Base-by-base conservation (phyloP, 164 flowering plant species). In the Aristolochia contorta region DNA sequence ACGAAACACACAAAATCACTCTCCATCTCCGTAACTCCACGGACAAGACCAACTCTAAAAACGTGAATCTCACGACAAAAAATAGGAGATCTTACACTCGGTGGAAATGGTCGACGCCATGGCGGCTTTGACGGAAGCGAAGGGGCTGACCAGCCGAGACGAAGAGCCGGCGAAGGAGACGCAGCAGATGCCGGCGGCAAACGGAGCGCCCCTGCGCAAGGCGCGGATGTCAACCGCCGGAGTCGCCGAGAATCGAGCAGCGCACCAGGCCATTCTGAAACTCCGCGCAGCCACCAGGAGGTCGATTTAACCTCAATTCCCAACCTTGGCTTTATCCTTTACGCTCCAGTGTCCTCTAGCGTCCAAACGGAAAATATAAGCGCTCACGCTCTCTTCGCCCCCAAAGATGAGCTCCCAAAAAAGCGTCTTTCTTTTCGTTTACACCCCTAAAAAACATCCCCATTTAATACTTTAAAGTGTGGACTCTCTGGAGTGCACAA, bases 51-150 rank as follows among this genome's bases (percentile, higher is more conserved):
- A 37, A 37, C 43, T 37, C 43, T 37, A 37, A 20, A 14, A 14
- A 1, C n/a, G 20, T 50, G 33, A 33, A n/a, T 2, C 49, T n/a
- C 20, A 0, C n/a, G n/a, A 10, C n/a, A 16, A 16, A 53, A n/a
- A 46, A 33, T 7, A 41, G 12, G 8, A 13, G 30, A 15, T 48
- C 21, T 45, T 56, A 63, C 66, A 21, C 13, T 37, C 22, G 54
- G 65, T n/a, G 23, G 67, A 9, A 22, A 46, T 20, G 12, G 61
- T 12, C 19, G 43, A 10, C 55, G 47, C 32, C 57, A 65, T 61
- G 41, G 86, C 74, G 58, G 77, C 62, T 70, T 65, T 55, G 12
- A 78, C 51, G 68, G 74, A 81, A 64, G 90, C 88, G 25, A 84
- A 82, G 27, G 74, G 72, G 37, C 57, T 61, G n/a, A 58, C 43